phyloP scores from a whole-genome alignment of 2,329 filamentous ascomycete species.

The Botrytis hyacinthi region DNA sequence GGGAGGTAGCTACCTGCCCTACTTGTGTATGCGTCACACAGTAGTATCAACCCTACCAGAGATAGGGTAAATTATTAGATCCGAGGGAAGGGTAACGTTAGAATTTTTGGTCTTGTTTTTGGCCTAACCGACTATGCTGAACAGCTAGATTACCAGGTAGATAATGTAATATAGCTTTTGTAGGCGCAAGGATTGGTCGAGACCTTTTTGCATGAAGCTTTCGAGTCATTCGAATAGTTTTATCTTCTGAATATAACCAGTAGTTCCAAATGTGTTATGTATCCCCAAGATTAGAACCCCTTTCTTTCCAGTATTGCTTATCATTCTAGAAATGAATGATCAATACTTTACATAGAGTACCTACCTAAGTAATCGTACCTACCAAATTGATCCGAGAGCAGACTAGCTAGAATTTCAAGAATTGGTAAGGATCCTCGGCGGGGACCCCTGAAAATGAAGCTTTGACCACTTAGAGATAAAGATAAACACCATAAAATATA shows the following conservation, averaged over 20 bases:
- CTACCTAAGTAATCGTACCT: no score
- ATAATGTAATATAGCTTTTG: background rate
- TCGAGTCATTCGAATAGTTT: background rate
- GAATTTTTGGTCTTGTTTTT: background rate
- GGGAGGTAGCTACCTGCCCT: background rate
- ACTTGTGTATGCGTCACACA: background rate
- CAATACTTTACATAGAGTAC: background rate
- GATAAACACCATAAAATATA: conserved; percentile 8
- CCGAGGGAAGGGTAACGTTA: background rate
- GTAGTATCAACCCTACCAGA: background rate
- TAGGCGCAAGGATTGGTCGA: background rate
- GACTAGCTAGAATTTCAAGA: background rate
- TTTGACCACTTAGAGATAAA: conserved; percentile 12
- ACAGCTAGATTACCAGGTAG: background rate
- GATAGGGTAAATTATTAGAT: conserved; percentile 5
- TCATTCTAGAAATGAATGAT: background rate
- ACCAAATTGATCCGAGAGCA: no score
- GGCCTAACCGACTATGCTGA: background rate
- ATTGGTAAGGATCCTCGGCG: background rate
- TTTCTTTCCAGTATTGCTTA: background rate
- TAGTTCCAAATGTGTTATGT: background rate
- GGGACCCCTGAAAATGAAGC: conserved; percentile 6
- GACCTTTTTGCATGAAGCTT: no score
- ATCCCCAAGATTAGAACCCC: no score
- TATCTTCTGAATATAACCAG: background rate